Evolutionary conservation across 345 rosid species (phyloP).

Genomic region (Xanthoceras sorbifolium): DNA sequence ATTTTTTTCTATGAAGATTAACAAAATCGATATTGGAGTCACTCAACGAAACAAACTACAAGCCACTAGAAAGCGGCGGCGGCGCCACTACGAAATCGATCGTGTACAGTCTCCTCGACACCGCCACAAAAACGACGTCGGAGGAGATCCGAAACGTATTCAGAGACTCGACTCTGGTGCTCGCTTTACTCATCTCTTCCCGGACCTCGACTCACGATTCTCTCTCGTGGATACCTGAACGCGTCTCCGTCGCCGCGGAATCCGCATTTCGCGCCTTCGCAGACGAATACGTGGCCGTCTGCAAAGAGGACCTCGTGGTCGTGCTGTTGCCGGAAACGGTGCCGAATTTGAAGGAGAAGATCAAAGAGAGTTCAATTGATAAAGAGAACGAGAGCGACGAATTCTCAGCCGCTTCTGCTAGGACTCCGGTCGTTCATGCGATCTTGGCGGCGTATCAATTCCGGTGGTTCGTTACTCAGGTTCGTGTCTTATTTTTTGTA

Average conservation of each 20-base stretch:
- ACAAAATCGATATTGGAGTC: constrained; percentile 39
- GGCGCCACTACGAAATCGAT: constrained; percentile 47
- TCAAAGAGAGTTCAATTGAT: constrained; percentile 69
- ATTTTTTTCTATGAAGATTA: constrained; percentile 39
- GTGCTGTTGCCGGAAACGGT: constrained; percentile 59
- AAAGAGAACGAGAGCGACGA: constrained; percentile 53
- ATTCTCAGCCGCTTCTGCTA: constrained; percentile 57
- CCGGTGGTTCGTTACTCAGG: constrained; percentile 88
- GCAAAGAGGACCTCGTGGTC: constrained; percentile 36
- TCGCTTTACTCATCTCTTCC: constrained; percentile 65
- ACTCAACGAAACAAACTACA: constrained; percentile 43
- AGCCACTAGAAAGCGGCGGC: constrained; percentile 45
- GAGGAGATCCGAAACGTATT: constrained; percentile 4
- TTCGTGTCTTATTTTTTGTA: constrained; percentile 18
- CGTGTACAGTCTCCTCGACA: constrained; percentile 46
- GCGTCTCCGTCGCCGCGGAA: constrained; percentile 33
- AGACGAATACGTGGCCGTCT: constrained; percentile 27
- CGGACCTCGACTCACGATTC: constrained; percentile 53
- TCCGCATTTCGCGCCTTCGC: constrained; percentile 49
- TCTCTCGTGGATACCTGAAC: constrained; percentile 70
- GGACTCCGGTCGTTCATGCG: constrained; percentile 68
- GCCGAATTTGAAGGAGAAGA: constrained; percentile 57
- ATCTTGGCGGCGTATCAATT: constrained; percentile 75
- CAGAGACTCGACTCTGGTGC: constrained; percentile 59
- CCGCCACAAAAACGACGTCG: constrained; percentile 20